A percentile compares a stretch with the other conserved stretches of the same genome.
These are phyloP conservation scores for Suillus decipiens DNA, from an alignment of 768 basidiomycete species.

Conservation along the genomic window DNA sequence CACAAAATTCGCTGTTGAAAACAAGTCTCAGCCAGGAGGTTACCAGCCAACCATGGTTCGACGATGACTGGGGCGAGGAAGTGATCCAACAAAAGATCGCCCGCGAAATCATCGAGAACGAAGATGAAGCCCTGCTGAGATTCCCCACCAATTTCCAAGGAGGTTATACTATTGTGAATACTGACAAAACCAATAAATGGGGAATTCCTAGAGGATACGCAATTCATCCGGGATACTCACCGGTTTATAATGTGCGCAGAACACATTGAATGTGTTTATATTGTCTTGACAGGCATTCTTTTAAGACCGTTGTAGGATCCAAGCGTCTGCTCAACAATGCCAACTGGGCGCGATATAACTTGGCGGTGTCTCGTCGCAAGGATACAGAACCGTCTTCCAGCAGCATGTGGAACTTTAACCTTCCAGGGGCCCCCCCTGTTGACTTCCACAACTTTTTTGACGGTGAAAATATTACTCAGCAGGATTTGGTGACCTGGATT, in stretches of 20 bases:
- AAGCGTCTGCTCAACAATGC: constrained; percentile 63
- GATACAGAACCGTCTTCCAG: constrained; percentile 62
- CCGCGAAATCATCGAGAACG: constrained; percentile 49
- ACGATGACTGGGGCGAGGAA: constrained; percentile 56
- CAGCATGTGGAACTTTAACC: constrained; percentile 62
- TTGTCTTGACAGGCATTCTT: background rate
- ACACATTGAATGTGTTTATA: background rate
- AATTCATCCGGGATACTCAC: constrained; percentile 59
- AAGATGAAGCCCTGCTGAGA: constrained; percentile 52
- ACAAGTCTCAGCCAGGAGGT: constrained; percentile 52
- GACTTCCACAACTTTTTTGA: constrained; percentile 67
- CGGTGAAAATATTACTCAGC: constrained; percentile 61
- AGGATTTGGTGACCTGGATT: constrained; percentile 67
- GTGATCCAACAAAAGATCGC: constrained; percentile 56
- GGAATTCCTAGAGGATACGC: constrained; percentile 59
- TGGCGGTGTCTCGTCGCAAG: constrained; percentile 60
- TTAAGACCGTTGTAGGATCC: constrained; percentile 56
- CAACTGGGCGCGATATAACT: constrained; percentile 66
- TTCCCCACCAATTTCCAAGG: constrained; percentile 60
- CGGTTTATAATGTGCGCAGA: constrained; percentile 48
- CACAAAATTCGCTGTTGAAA: constrained; percentile 55
- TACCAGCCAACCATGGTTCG: constrained; percentile 54
- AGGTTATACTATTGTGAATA: constrained; percentile 56
- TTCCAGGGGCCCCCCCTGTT: constrained; percentile 56
- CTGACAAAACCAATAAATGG: constrained; percentile 55